These are phyloP conservation scores for Solanum aculeatissimum DNA, from an alignment of 305 asterid genomes.

Conservation along the genomic window DNA sequence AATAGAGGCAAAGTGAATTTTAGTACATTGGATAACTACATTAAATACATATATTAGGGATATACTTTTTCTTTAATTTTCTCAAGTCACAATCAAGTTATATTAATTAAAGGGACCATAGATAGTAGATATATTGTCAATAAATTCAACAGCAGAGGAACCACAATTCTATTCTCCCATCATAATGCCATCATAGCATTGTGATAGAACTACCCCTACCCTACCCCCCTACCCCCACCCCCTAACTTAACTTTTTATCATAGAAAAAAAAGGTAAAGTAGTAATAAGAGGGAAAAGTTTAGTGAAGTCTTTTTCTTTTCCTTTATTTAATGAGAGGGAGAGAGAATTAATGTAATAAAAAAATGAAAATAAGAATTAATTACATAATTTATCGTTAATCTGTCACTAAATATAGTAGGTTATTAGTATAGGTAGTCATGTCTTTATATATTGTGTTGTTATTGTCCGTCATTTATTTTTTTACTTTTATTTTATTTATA, in stretches of 20 bases:
- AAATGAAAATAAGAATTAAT: background rate
- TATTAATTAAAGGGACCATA: conserved; percentile 12
- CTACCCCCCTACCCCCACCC: background rate
- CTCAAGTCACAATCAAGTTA: conserved; percentile 9
- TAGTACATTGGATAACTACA: background rate
- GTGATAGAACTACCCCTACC: conserved; percentile 16
- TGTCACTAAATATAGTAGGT: too few species aligned
- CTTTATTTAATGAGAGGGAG: background rate
- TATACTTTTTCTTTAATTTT: background rate
- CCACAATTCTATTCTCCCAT: conserved; percentile 90
- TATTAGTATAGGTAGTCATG: too few species aligned
- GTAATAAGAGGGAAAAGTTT: conserved; percentile 14
- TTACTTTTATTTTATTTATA: too few species aligned
- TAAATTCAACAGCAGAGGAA: conserved; percentile 61
- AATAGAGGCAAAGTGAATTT: background rate
- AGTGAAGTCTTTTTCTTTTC: conserved; percentile 21
- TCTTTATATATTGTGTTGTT: too few species aligned
- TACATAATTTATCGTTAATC: background rate
- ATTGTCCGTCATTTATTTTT: too few species aligned
- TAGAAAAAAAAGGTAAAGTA: conserved; percentile 23
- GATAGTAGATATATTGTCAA: conserved; percentile 44
- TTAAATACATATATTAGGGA: background rate
- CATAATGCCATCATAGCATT: conserved; percentile 67
- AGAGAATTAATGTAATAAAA: background rate
- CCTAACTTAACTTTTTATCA: conserved; percentile 23